phyloP scores from a whole-genome alignment of 2,329 filamentous ascomycete genomes.

The Fusarium chlamydosporum region DNA sequence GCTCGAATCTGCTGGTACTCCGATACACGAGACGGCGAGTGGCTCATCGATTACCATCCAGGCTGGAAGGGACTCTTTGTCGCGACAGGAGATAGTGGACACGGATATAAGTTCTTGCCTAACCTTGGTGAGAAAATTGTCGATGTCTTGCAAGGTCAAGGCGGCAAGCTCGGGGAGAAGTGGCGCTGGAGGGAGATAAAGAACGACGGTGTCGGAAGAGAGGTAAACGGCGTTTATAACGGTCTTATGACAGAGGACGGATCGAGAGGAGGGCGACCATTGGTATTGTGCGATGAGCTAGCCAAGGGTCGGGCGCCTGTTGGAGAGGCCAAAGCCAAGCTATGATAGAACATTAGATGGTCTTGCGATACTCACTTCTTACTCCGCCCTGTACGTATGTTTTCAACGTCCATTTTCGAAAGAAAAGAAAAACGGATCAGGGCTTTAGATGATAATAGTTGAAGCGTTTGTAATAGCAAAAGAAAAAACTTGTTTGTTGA shows the following conservation, averaged over 20 bases:
- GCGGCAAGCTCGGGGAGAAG: slow-evolving; percentile 67
- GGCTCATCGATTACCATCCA: slow-evolving; percentile 79
- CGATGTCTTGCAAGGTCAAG: slow-evolving; percentile 65
- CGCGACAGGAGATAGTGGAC: slow-evolving; percentile 74
- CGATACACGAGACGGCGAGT: slow-evolving; percentile 79
- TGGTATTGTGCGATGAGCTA: slow-evolving; percentile 63
- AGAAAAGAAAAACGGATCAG: neutral
- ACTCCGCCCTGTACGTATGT: slow-evolving; percentile 8
- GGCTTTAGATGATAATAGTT: slow-evolving; percentile 10
- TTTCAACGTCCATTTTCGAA: slow-evolving; percentile 4
- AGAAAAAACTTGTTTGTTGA: slow-evolving; percentile 12
- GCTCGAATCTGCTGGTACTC: slow-evolving; percentile 82
- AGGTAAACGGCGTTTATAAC: slow-evolving; percentile 56
- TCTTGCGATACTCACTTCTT: neutral
- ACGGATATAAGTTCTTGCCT: slow-evolving; percentile 78
- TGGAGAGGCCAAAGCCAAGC: slow-evolving; percentile 45
- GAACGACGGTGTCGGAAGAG: slow-evolving; percentile 54
- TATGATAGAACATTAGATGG: slow-evolving; percentile 46
- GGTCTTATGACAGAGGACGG: slow-evolving; percentile 67
- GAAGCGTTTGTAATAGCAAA: slow-evolving; percentile 34
- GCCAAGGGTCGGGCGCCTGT: slow-evolving; percentile 46
- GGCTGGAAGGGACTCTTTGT: slow-evolving; percentile 70
- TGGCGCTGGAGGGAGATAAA: slow-evolving; percentile 75
- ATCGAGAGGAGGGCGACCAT: slow-evolving; percentile 63
- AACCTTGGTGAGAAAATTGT: slow-evolving; percentile 74